Percentiles rank a stretch among this genome's conserved stretches.
These are phyloP conservation scores for Alloteropsis angusta DNA, from an alignment of 202 grass and related monocot species.

Conservation along the genomic window DNA sequence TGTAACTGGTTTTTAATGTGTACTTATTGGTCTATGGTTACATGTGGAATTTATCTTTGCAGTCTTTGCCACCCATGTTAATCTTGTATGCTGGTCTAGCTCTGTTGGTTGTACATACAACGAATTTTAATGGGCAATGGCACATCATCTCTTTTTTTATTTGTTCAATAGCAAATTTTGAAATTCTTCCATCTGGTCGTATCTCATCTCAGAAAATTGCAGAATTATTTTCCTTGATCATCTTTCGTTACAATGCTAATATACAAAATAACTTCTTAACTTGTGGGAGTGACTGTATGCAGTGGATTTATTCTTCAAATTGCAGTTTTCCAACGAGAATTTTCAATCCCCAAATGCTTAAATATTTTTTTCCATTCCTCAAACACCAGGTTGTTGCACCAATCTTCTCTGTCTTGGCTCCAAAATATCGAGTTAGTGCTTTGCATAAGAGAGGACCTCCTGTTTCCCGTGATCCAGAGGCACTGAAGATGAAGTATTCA, in stretches of 20 bases:
- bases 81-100: not conserved
- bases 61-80: not conserved
- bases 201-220: not conserved
- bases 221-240: not conserved
- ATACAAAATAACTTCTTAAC: not conserved
- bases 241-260: not conserved
- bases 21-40: not conserved
- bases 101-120: not conserved
- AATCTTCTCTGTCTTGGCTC: slow-evolving; percentile 64
- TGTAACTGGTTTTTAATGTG: not conserved
- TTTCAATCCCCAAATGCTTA: slow-evolving; percentile 8
- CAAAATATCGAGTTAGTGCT: slow-evolving; percentile 60
- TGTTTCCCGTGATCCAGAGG: slow-evolving; percentile 75
- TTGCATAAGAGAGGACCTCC: slow-evolving; percentile 48
- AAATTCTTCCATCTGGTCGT: not conserved
- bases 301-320: not conserved
- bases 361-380: slow-evolving; percentile 10
- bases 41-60: not conserved
- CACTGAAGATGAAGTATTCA: slow-evolving; percentile 70
- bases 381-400: slow-evolving; percentile 64
- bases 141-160: not conserved
- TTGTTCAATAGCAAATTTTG: not conserved
- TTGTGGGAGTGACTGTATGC: not conserved
- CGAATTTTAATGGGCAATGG: not conserved
- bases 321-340: not conserved